Base-by-base conservation (phyloP, 768 basidiomycete genomes). In the Wakefieldia striispora region DNA sequence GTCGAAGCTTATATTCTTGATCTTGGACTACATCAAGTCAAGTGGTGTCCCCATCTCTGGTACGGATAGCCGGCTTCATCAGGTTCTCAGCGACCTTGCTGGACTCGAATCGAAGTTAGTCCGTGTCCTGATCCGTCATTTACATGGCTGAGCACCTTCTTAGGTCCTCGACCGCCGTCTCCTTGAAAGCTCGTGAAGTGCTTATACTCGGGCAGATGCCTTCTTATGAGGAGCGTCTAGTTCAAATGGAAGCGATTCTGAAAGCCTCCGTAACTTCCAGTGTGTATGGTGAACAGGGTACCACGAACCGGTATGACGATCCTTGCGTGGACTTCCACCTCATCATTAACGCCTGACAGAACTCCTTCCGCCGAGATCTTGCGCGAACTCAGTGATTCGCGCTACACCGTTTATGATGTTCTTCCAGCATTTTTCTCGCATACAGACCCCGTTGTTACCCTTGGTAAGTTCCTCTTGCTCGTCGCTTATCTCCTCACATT, bases 331-430 rank as follows among this genome's bases (percentile, higher is more conserved):
- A 17, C 16, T 0, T 36, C 19, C 11, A 14, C 19, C 12, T 40
- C 29, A 29, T 29, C 34, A 20, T 34, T 56, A 63, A 54, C 39
- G 6, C 49, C 40, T 7, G 43, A 16, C 43, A 91, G 94, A 61
- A 79, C 80, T 1, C 97, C 95, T 9, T 88, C 91, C 17, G 75
- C 81, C 3, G 95, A 98, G 53, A 79, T 93, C 33, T 76, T 99
- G 60, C 84, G 84, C 63, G 97, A 99, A 70, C 80, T 99, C 23
- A 91, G 88, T 54, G 97, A 99, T 70, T 97, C 95, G 6, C 81
- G 91, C 37, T 98, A 95, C 71, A 94, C 92, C 13, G 95, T 98
- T 14, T 99, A 87, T 69, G 97, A 99, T 64, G 97, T 99, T 7
- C 81, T 99, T 40, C 93, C 95, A 4, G 80, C 91, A 6, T 99